A percentile compares a stretch with the other conserved stretches of the same genome.
Conservation (phyloP, 331 rosid genomes). For the Erythrophleum ivorense region DNA sequence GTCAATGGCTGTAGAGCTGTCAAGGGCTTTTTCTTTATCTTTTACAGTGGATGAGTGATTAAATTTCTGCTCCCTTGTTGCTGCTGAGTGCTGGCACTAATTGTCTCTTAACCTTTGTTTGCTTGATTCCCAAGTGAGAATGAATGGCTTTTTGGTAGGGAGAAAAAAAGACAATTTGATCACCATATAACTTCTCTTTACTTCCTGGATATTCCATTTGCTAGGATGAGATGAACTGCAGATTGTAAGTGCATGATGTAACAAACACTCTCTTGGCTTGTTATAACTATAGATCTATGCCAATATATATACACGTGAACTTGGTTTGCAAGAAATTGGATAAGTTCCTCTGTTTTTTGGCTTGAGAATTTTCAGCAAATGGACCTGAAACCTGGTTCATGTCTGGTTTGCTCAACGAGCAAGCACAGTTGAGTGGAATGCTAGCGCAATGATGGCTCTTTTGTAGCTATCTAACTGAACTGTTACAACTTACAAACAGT, state of each 20-base stretch:
- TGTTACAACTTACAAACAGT: neutral
- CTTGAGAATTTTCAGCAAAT: slow-evolving; percentile 25
- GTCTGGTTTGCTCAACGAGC: slow-evolving; percentile 25
- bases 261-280: neutral
- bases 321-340: neutral
- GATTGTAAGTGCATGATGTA: slow-evolving; percentile 18
- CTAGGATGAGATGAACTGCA: slow-evolving; percentile 20
- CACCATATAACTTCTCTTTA: slow-evolving; percentile 10
- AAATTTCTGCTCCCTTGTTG: slow-evolving; percentile 8
- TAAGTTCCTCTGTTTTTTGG: slow-evolving; percentile 11
- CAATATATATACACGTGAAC: neutral
- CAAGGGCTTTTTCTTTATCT: slow-evolving; percentile 26
- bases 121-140: slow-evolving; percentile 24
- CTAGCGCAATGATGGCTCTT: neutral
- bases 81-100: neutral
- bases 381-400: slow-evolving; percentile 31
- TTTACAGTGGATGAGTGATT: neutral
- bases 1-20: slow-evolving; percentile 17
- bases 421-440: slow-evolving; percentile 18
- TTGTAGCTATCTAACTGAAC: neutral
- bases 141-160: slow-evolving; percentile 2
- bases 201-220: slow-evolving; percentile 21
- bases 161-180: slow-evolving; percentile 21
- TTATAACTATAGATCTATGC: slow-evolving; percentile 15
- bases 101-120: slow-evolving; percentile 13